These are phyloP conservation scores for Aegilops longissima DNA, from an alignment of 176 grass and related monocot species.

Conservation along the genomic window DNA sequence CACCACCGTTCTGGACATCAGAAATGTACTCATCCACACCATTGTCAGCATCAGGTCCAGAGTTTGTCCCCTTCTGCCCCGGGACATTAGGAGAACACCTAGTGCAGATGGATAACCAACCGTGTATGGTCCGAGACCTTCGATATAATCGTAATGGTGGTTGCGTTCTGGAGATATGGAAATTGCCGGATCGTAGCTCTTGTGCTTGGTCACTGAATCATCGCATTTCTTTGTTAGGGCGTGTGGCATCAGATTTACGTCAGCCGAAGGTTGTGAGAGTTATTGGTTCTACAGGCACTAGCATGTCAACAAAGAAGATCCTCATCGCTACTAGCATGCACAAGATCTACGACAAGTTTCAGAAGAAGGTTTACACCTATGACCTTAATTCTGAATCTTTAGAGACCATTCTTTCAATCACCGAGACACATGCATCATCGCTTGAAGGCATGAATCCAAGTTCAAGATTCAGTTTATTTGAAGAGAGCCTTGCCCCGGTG, in stretches of 20 bases:
- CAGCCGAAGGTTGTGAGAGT: neutral
- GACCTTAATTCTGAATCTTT: neutral
- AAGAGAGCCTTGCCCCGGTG: neutral
- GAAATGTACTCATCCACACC: neutral
- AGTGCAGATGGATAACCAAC: conserved; percentile 4
- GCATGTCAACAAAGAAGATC: neutral
- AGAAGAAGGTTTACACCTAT: neutral
- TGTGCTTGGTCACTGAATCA: neutral
- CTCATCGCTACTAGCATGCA: conserved; percentile 6
- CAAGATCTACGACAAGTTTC: neutral
- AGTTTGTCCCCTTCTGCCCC: neutral
- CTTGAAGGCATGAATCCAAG: neutral
- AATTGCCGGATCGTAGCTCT: neutral
- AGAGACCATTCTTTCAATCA: neutral
- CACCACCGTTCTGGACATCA: neutral
- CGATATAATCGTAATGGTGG: neutral
- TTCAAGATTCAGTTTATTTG: neutral
- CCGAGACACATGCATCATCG: neutral
- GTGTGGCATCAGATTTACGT: neutral
- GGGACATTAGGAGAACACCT: neutral
- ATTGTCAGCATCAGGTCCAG: neutral
- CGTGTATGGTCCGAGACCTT: conserved; percentile 5
- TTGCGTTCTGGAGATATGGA: conserved; percentile 22
- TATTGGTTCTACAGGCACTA: neutral
- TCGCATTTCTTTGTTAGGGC: neutral